Evolutionary conservation across 148 eudicot species (phyloP).

Genomic region (Rhododendron williamsianum): DNA sequence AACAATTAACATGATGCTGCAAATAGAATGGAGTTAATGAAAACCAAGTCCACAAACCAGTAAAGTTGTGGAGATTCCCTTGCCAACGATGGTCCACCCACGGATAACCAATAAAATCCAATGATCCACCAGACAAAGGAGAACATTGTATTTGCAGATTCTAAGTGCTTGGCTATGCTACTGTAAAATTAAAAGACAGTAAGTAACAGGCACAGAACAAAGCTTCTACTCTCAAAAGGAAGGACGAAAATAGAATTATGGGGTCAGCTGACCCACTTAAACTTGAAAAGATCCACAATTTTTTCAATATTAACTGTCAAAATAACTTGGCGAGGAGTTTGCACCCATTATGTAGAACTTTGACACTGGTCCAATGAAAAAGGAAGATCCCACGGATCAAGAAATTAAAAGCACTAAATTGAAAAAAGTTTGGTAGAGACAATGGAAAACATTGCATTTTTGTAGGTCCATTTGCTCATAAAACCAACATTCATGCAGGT

Average conservation of each 20-base stretch:
- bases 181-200: conserved; percentile 25
- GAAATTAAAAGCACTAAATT: neutral
- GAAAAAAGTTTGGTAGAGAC: neutral
- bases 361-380: neutral
- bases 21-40: neutral
- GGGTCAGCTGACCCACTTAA: neutral
- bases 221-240: neutral
- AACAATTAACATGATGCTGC: neutral
- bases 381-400: neutral
- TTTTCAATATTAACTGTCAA: neutral
- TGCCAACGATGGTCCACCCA: conserved; percentile 51
- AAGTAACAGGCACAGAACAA: neutral
- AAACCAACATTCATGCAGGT: neutral
- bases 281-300: neutral
- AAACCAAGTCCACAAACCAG: conserved; percentile 38
- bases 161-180: conserved; percentile 46
- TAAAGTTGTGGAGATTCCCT: conserved; percentile 55
- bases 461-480: neutral
- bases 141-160: conserved; percentile 75
- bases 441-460: neutral
- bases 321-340: neutral
- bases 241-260: neutral
- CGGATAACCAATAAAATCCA: conserved; percentile 70
- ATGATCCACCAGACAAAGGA: conserved; percentile 74
- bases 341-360: neutral